Conservation (phyloP, 257 asterid genomes). For the Plantago elongata region DNA sequence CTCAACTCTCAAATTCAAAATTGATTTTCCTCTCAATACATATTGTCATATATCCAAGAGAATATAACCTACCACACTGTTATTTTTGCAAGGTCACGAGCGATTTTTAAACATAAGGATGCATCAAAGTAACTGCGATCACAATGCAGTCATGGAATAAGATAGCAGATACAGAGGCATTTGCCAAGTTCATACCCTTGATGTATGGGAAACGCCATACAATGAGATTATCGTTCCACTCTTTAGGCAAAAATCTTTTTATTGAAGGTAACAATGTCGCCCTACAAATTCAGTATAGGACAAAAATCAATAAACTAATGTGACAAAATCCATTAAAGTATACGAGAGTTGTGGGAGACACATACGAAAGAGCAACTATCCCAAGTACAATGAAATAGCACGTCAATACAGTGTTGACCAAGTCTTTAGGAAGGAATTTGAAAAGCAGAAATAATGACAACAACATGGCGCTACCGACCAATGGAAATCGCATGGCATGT, state of each 20-base stretch:
- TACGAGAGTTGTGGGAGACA: conserved; percentile 28
- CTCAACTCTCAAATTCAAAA: no score
- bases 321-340: conserved; percentile 11
- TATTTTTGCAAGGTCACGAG: no score
- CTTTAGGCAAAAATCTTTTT: conserved; percentile 59
- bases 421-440: conserved; percentile 92
- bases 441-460: conserved; percentile 89
- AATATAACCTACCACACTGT: no score
- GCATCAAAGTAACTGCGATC: neutral
- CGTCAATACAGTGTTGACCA: conserved; percentile 95
- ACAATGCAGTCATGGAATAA: conserved; percentile 3
- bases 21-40: no score
- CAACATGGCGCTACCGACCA: conserved; percentile 96
- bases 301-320: conserved; percentile 2
- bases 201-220: conserved; percentile 70
- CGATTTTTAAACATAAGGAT: neutral
- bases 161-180: conserved; percentile 19
- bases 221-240: conserved; percentile 77
- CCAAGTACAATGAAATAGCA: conserved; percentile 94
- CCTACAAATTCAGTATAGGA: conserved; percentile 39
- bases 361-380: conserved; percentile 92
- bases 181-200: conserved; percentile 43
- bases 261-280: conserved; percentile 87
- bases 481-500: conserved; percentile 96
- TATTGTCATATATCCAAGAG: no score